Evolutionary conservation across 2,329 filamentous ascomycete species (phyloP).

Genomic region (Talaromyces sp.): DNA sequence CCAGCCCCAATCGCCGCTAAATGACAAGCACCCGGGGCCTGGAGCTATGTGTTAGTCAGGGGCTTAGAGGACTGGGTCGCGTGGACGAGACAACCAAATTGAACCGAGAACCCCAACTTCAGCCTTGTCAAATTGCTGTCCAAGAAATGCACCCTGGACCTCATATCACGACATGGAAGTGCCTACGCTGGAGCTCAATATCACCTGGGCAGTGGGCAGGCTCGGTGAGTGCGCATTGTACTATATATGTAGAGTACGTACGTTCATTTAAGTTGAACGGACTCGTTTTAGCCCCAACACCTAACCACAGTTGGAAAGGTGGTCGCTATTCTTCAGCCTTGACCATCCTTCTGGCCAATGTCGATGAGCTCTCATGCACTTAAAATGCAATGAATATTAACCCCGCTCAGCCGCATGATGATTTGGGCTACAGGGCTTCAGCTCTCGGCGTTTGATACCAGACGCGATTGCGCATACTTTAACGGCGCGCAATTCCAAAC

Average conservation of each 20-base stretch:
- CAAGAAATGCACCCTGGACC: background rate
- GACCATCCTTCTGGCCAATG: background rate
- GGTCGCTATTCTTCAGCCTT: background rate
- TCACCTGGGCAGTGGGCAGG: no score
- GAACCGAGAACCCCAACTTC: background rate
- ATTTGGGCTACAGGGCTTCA: background rate
- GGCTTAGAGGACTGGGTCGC: background rate
- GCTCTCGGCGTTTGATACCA: background rate
- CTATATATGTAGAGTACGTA: background rate
- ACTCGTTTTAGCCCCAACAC: background rate
- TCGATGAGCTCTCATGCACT: background rate
- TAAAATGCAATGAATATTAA: background rate
- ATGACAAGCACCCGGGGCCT: background rate
- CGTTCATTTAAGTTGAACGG: background rate
- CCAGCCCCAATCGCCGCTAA: background rate
- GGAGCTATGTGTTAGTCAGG: background rate
- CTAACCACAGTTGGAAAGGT: background rate
- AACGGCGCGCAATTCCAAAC: background rate
- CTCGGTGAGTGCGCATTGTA: background rate
- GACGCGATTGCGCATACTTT: background rate
- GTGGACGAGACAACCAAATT: background rate
- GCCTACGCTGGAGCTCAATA: background rate
- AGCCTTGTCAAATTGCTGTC: background rate
- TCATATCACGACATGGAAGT: background rate
- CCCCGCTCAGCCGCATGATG: slow-evolving; percentile 2